Conservation (phyloP, 1,284 basidiomycete species). For the Phellopilus nigrolimitatus region DNA sequence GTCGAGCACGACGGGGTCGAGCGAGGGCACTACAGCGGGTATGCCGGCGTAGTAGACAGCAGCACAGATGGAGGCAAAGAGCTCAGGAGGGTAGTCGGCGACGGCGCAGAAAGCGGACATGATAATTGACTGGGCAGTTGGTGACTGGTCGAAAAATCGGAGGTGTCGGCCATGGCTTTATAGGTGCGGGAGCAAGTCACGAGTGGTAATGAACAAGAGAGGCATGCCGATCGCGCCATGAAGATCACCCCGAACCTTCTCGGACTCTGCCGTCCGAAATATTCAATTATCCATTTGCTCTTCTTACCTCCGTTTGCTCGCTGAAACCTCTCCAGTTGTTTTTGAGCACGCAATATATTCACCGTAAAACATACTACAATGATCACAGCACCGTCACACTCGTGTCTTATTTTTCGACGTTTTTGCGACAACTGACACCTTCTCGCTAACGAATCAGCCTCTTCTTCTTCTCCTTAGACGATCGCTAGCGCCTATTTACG, state of each 20-base stretch:
- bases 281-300: too few species aligned
- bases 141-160: background rate
- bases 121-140: background rate
- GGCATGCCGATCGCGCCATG: constrained; percentile 2
- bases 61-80: constrained; percentile 63
- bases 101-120: constrained; percentile 20
- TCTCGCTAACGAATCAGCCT: background rate
- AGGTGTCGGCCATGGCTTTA: background rate
- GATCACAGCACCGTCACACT: background rate
- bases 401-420: background rate
- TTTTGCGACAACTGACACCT: constrained; percentile 15
- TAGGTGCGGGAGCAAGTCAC: constrained; percentile 6
- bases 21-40: constrained; percentile 48
- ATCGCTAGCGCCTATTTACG: too few species aligned
- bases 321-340: too few species aligned
- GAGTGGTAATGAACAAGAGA: constrained; percentile 2
- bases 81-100: constrained; percentile 49
- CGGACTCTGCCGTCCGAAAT: background rate
- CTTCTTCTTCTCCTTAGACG: background rate
- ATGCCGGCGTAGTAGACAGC: constrained; percentile 60
- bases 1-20: constrained; percentile 61
- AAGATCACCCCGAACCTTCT: background rate
- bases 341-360: too few species aligned
- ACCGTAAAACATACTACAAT: too few species aligned
- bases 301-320: too few species aligned